A percentile compares a stretch with the other conserved stretches of the same genome.
phyloP scores from a whole-genome alignment of 1,284 basidiomycete species.

The Pholiota adiposa region DNA sequence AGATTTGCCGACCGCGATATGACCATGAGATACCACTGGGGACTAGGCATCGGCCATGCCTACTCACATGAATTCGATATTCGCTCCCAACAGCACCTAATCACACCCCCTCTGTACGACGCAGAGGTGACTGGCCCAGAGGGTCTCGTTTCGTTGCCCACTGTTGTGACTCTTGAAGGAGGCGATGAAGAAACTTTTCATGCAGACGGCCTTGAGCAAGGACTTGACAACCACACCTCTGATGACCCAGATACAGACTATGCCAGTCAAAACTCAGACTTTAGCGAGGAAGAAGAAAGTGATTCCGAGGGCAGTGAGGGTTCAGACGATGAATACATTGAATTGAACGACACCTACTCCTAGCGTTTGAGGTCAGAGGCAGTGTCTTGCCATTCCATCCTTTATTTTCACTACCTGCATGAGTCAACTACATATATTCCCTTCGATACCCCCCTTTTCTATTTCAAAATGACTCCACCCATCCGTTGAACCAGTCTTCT shows the following conservation, averaged over 20 bases:
- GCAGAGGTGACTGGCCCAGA: background rate
- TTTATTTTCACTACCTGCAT: no score
- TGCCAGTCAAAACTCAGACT: background rate
- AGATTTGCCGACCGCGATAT: constrained; percentile 1
- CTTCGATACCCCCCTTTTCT: no score
- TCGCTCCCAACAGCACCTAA: background rate
- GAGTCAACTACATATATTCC: no score
- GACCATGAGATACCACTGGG: background rate
- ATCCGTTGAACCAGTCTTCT: no score
- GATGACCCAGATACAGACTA: background rate
- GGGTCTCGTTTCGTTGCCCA: background rate
- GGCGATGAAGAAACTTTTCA: no score
- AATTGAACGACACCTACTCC: no score
- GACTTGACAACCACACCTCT: background rate
- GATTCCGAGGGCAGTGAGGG: background rate
- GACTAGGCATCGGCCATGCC: background rate
- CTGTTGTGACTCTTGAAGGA: no score
- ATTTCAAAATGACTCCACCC: no score
- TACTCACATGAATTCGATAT: background rate
- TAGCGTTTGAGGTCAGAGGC: no score
- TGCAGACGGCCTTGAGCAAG: no score
- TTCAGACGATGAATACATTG: background rate
- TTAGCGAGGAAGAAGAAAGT: no score
- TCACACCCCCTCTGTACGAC: background rate
- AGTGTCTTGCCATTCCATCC: no score